Percentiles rank a stretch among this genome's conserved stretches.
phyloP scores from a whole-genome alignment of 495 filamentous ascomycete species.

The Zalerion maritima region DNA sequence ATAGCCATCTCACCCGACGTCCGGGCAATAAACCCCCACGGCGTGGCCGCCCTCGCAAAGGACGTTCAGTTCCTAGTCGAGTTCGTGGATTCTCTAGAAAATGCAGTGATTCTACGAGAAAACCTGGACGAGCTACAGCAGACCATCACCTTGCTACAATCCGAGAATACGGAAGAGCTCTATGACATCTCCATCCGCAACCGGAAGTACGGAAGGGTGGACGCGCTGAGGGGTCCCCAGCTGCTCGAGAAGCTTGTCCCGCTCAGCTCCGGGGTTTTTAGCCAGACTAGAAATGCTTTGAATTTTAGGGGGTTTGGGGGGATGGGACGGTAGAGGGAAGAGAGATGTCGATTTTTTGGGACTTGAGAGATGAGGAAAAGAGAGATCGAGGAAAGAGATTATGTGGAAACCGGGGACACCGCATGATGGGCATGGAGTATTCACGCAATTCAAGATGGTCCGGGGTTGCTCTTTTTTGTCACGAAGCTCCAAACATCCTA shows the following conservation, averaged over 20 bases:
- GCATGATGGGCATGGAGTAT: too few species aligned
- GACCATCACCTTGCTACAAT: constrained; percentile 70
- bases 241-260: constrained; percentile 69
- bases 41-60: constrained; percentile 60
- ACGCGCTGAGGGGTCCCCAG: constrained; percentile 69
- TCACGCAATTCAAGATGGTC: too few species aligned
- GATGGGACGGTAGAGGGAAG: too few species aligned
- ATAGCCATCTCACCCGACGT: constrained; percentile 70
- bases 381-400: too few species aligned
- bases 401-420: too few species aligned
- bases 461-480: too few species aligned
- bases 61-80: constrained; percentile 70
- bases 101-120: constrained; percentile 60
- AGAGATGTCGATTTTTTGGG: too few species aligned
- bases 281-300: constrained; percentile 14
- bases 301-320: too few species aligned
- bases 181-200: constrained; percentile 78
- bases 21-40: constrained; percentile 73
- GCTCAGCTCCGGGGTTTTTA: neutral
- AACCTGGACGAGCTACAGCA: constrained; percentile 88
- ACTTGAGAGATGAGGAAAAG: too few species aligned
- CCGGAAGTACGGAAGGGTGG: constrained; percentile 87
- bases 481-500: too few species aligned
- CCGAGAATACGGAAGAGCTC: constrained; percentile 84
- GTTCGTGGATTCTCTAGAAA: constrained; percentile 72